phyloP scores from a whole-genome alignment of 352 stramenopile genomes.

The Pythium aphanidermatum region DNA sequence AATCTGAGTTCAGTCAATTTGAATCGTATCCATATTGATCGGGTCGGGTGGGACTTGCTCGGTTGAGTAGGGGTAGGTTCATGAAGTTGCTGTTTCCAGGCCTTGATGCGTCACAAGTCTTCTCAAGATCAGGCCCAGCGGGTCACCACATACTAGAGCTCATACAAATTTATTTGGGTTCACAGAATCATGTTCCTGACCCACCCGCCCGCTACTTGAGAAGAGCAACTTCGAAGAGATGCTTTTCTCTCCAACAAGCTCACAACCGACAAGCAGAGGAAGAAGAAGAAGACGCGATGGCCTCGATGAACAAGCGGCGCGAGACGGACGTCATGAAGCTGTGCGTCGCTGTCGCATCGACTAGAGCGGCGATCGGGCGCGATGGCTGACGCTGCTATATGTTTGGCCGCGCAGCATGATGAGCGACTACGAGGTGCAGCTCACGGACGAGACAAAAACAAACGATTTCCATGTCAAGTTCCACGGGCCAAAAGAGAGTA shows the following conservation, averaged over 20 bases:
- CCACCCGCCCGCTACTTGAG: constrained; percentile 7
- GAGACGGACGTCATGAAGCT: constrained; percentile 91
- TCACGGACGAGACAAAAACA: constrained; percentile 77
- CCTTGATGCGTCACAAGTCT: constrained; percentile 6
- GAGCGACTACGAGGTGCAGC: constrained; percentile 85
- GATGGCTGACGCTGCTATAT: no score
- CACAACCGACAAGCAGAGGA: constrained; percentile 1
- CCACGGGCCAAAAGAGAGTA: constrained; percentile 79
- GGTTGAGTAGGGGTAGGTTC: not conserved
- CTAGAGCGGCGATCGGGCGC: not conserved
- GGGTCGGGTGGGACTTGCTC: no score
- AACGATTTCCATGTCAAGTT: constrained; percentile 86
- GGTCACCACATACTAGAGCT: constrained; percentile 8
- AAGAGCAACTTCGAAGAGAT: constrained; percentile 18
- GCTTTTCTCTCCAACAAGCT: constrained; percentile 12
- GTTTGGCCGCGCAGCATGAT: constrained; percentile 64
- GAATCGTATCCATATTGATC: no score
- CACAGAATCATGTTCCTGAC: no score
- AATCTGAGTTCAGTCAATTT: no score
- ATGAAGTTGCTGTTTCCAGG: not conserved
- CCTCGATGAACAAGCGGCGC: constrained; percentile 73
- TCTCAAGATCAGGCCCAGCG: not conserved
- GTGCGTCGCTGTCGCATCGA: constrained; percentile 19
- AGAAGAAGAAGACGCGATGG: constrained; percentile 26
- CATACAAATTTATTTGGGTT: constrained; percentile 8